Percentiles rank a stretch among this genome's conserved stretches.
phyloP scores from a whole-genome alignment of 371 early-diverging fungal genomes.

The Coemansia sp. region DNA sequence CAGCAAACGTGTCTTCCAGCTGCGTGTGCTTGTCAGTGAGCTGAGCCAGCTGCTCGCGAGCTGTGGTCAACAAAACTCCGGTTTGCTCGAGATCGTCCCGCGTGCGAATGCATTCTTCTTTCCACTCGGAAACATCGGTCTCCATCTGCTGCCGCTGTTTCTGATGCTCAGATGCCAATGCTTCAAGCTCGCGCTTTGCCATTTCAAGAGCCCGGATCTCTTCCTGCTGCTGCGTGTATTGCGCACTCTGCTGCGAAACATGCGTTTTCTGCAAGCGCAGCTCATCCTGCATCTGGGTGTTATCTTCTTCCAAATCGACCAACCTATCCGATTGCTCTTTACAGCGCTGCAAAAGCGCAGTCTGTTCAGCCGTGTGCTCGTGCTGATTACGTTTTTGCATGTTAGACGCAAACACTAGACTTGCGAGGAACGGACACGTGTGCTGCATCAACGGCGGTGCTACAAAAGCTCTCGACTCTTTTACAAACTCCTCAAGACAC shows the following conservation, averaged over 20 bases:
- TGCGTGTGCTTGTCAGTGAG: conserved; percentile 1
- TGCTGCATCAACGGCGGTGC: background rate
- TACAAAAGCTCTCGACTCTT: background rate
- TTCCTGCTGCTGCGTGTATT: too few species aligned
- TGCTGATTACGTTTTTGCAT: background rate
- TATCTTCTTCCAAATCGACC: too few species aligned
- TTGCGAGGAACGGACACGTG: background rate
- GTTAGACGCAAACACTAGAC: background rate
- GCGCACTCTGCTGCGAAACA: too few species aligned
- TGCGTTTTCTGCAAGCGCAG: too few species aligned
- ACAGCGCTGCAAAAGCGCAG: too few species aligned
- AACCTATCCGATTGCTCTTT: too few species aligned
- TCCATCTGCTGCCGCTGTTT: too few species aligned
- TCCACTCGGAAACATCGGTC: conserved; percentile 13
- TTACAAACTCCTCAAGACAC: background rate
- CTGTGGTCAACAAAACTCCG: background rate
- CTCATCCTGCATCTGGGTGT: too few species aligned
- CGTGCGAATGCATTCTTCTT: conserved; percentile 19
- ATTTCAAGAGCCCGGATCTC: too few species aligned
- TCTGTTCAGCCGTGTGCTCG: background rate
- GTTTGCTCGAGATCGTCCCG: conserved; percentile 10
- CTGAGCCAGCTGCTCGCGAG: conserved; percentile 5
- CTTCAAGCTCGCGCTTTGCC: too few species aligned
- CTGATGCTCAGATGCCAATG: too few species aligned
- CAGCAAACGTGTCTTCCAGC: conserved; percentile 2